Base-by-base conservation (phyloP, 2,329 filamentous ascomycete species). In the Amauroascus verrucosus region DNA sequence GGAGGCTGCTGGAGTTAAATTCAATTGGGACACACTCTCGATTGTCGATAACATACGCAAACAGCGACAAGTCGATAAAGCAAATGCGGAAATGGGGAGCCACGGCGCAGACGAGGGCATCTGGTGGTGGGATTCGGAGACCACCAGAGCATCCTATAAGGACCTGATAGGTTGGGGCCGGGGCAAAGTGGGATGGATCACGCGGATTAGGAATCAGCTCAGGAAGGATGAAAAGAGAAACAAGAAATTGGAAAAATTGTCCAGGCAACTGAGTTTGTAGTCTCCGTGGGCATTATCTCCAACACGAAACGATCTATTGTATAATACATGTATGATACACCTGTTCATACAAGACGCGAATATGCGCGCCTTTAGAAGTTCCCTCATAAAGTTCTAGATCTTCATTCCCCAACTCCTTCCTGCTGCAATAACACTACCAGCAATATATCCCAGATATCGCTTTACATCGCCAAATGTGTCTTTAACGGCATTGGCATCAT, bases 331-430 rank as follows among this genome's bases (percentile, higher is more conserved):
- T 30, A 30, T 30, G 9, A 30, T 30, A 30, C 26, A 35, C 11
- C 4, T 3, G 32, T 14, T 3, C 32, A 6, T 3, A 3, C 7
- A 35, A 35, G 14, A 35, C 6, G 14, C 11, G 13, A 13, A 6
- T 11, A 35, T 35, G 3, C 7, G 32, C 13, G 11, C 8, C 7
- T 11, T 11, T 13, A 6, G 14, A 35, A 8, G 32, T 3, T 11
- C 13, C 7, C 32, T 11, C 32, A 13, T 13, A 13, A 6, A 35
- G 32, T 6, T 38, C 75, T 70, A 94, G 67, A 97, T 82, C 65
- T 85, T 83, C 59, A 89, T 74, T 0, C 91, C 91, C 73, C 90
- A 95, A 69, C 88, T 96, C 71, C 90, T 80, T 60, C 95, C 72
- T 49, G 95, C 77, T 64, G 95, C 95, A 53, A 96, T 70, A 14